A percentile compares a stretch with the other conserved stretches of the same genome.
Conservation (phyloP, 768 basidiomycete species). For the Cystofilobasidium capitatum region DNA sequence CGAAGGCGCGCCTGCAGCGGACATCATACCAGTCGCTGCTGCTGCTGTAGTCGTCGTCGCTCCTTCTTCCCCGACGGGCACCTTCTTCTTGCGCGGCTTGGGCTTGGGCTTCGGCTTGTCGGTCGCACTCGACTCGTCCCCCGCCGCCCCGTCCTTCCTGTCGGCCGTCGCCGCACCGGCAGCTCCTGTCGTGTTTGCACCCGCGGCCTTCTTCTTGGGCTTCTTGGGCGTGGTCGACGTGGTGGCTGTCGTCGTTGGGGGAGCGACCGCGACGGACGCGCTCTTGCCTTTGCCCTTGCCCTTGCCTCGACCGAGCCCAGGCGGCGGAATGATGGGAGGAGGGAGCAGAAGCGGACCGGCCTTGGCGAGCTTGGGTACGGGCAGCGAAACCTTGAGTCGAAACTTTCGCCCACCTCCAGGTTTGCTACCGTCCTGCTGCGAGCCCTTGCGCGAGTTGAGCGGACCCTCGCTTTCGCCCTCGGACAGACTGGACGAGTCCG, state of each 20-base stretch:
- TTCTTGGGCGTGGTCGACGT: neutral
- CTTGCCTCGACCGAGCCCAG: neutral
- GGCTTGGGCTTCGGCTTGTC: neutral
- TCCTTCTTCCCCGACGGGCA: neutral
- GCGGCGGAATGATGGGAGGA: neutral
- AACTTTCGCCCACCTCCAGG: neutral
- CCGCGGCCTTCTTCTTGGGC: neutral
- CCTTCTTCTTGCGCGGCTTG: neutral
- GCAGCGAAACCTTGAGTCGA: conserved; percentile 2
- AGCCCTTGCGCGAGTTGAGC: too few species aligned
- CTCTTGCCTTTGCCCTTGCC: conserved; percentile 5
- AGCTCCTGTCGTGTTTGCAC: neutral
- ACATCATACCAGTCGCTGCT: neutral
- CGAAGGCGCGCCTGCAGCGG: neutral
- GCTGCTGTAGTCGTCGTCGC: neutral
- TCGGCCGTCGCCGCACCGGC: neutral
- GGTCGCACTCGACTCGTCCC: neutral
- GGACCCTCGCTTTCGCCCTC: neutral
- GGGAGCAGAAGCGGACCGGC: neutral
- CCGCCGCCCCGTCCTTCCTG: neutral
- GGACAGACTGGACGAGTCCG: neutral
- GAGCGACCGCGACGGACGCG: neutral
- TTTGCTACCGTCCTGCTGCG: too few species aligned
- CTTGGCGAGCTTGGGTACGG: conserved; percentile 4
- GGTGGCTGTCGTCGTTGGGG: neutral